phyloP scores from a whole-genome alignment of 2,329 filamentous ascomycete species.

The Colletotrichum sp. region DNA sequence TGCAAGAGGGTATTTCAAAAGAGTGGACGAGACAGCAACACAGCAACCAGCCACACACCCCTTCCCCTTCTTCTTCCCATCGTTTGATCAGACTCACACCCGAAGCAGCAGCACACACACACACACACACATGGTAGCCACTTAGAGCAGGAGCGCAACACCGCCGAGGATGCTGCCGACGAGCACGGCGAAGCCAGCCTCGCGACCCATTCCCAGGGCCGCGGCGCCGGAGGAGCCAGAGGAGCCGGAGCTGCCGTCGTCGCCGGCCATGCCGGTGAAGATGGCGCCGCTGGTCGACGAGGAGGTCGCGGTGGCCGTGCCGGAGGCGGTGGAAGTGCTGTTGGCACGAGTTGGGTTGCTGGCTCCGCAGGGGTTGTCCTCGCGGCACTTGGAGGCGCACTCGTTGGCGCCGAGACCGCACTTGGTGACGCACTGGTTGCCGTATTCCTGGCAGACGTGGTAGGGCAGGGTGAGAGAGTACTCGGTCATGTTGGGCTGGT shows the following conservation, averaged over 20 bases:
- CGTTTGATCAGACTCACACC: too few relatives aligned
- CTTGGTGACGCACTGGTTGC: slow-evolving; percentile 66
- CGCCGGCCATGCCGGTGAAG: slow-evolving; percentile 35
- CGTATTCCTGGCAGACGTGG: slow-evolving; percentile 76
- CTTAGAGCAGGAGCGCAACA: slow-evolving; percentile 40
- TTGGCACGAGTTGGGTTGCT: slow-evolving; percentile 66
- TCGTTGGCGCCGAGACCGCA: slow-evolving; percentile 59
- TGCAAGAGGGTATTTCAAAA: slow-evolving; percentile 14
- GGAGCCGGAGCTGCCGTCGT: slow-evolving; percentile 8
- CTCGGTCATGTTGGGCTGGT: slow-evolving; percentile 74
- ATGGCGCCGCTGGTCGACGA: slow-evolving; percentile 37
- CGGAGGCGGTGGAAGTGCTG: slow-evolving; percentile 59
- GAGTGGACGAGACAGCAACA: slow-evolving; percentile 13
- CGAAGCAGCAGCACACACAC: background rate
- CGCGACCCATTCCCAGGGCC: slow-evolving; percentile 37
- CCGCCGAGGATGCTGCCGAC: slow-evolving; percentile 43
- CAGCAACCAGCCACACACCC: background rate
- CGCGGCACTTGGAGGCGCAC: slow-evolving; percentile 67
- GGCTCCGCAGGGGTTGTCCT: slow-evolving; percentile 77
- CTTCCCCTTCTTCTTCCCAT: background rate
- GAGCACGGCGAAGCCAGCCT: slow-evolving; percentile 42
- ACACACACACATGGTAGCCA: background rate
- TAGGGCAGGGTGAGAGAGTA: slow-evolving; percentile 82
- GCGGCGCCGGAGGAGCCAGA: slow-evolving; percentile 28
- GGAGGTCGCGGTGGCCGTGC: slow-evolving; percentile 40